phyloP scores from a whole-genome alignment of 2,329 filamentous ascomycete genomes.

The Xylariales sp. region DNA sequence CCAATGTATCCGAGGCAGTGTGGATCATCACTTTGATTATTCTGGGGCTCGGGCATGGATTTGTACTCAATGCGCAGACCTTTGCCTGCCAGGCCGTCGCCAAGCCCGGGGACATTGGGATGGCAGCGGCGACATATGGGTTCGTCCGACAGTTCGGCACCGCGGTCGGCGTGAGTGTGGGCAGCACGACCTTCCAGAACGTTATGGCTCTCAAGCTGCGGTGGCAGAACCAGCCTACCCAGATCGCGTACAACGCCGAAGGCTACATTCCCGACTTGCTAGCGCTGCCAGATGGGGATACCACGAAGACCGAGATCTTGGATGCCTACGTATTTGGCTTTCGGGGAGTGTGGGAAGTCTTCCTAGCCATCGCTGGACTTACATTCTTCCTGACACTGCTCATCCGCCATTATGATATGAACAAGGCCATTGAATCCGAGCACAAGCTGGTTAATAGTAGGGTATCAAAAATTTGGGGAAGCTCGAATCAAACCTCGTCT shows the following conservation, averaged over 20 bases:
- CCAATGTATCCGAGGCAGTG: constrained; percentile 7
- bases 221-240: constrained; percentile 7
- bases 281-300: background rate
- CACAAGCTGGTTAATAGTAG: constrained; percentile 24
- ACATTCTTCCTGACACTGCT: constrained; percentile 44
- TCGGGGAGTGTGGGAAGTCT: constrained; percentile 9
- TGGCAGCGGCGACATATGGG: constrained; percentile 4
- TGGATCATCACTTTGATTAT: constrained; percentile 12
- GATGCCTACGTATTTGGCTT: constrained; percentile 11
- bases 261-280: constrained; percentile 5
- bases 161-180: constrained; percentile 13
- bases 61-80: constrained; percentile 16
- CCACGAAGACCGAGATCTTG: background rate
- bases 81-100: constrained; percentile 16
- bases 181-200: constrained; percentile 14
- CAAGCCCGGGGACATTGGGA: constrained; percentile 5
- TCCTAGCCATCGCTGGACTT: constrained; percentile 13
- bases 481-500: too few relatives aligned
- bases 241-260: constrained; percentile 8
- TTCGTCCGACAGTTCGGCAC: constrained; percentile 12
- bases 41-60: constrained; percentile 14
- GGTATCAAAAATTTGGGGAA: background rate
- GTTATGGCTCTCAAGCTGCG: constrained; percentile 10
- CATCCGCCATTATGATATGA: constrained; percentile 35
- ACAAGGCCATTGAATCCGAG: constrained; percentile 32